Conservation (phyloP, 2,329 filamentous ascomycete genomes). For the Venturiaceae sp. region DNA sequence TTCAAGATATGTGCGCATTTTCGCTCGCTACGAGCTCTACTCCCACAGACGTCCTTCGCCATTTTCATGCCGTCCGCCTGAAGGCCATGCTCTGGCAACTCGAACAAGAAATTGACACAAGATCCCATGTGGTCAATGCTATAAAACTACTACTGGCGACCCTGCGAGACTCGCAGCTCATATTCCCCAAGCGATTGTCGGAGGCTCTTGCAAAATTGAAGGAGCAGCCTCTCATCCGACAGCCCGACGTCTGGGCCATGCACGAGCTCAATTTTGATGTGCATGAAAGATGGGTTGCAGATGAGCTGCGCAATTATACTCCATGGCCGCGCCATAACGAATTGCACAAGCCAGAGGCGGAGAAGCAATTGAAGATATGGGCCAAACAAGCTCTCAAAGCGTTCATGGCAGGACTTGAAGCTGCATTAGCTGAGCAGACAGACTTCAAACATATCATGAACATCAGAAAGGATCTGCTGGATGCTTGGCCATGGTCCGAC, state of each 20-base stretch:
- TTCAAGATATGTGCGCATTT: conserved; percentile 72
- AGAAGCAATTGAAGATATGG: conserved; percentile 29
- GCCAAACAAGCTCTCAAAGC: conserved; percentile 26
- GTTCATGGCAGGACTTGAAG: conserved; percentile 49
- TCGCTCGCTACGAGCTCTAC: conserved; percentile 74
- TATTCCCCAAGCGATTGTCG: conserved; percentile 64
- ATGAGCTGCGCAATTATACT: conserved; percentile 75
- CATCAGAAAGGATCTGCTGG: conserved; percentile 59
- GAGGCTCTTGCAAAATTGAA: conserved; percentile 62
- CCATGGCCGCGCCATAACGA: conserved; percentile 82
- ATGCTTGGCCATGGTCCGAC: conserved; percentile 65
- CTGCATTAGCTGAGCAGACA: conserved; percentile 47
- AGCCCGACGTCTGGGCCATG: conserved; percentile 53
- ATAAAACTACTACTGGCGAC: conserved; percentile 69
- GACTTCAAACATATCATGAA: conserved; percentile 62
- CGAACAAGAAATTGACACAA: conserved; percentile 25
- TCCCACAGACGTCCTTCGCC: conserved; percentile 64
- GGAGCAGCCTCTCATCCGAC: conserved; percentile 59
- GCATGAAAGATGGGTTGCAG: conserved; percentile 68
- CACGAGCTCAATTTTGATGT: conserved; percentile 69
- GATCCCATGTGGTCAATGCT: conserved; percentile 47
- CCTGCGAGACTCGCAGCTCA: conserved; percentile 62
- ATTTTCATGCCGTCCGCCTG: conserved; percentile 66
- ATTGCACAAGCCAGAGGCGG: conserved; percentile 29
- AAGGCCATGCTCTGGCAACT: conserved; percentile 58